Evolutionary conservation across 2,329 filamentous ascomycete species (phyloP).

Genomic region (Tolypocladium album): DNA sequence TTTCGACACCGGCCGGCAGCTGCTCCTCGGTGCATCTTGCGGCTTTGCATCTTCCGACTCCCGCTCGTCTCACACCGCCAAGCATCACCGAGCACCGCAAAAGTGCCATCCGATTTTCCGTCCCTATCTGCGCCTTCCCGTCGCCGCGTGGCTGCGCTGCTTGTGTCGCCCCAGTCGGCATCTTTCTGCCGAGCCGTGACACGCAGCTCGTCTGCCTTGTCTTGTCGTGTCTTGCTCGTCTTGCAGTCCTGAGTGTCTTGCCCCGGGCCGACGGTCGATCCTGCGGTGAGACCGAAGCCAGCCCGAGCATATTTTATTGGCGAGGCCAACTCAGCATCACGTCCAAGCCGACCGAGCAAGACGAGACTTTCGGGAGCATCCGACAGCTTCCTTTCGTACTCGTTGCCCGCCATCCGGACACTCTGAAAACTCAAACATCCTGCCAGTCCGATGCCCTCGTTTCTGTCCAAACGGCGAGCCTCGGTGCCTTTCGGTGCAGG

Average conservation of each 20-base stretch:
- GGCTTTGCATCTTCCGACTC: not conserved
- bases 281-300: not conserved
- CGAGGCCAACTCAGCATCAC: not conserved
- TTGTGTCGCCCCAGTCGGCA: constrained; percentile 11
- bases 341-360: not conserved
- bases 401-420: not conserved
- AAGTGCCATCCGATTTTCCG: not conserved
- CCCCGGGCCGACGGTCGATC: not conserved
- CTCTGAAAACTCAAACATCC: not conserved
- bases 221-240: constrained; percentile 1
- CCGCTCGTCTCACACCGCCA: not conserved
- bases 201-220: not conserved
- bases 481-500: not conserved
- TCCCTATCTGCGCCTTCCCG: constrained; percentile 7
- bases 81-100: not conserved
- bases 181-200: constrained; percentile 8
- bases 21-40: not conserved
- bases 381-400: not conserved
- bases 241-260: not conserved
- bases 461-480: not conserved
- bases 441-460: not conserved
- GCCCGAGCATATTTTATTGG: not conserved
- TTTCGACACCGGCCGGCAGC: not conserved
- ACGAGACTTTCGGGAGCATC: not conserved
- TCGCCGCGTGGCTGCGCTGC: constrained; percentile 1